These are phyloP conservation scores for Elaeis guineensis DNA, from an alignment of 176 grass and related monocot species.

Conservation along the genomic window DNA sequence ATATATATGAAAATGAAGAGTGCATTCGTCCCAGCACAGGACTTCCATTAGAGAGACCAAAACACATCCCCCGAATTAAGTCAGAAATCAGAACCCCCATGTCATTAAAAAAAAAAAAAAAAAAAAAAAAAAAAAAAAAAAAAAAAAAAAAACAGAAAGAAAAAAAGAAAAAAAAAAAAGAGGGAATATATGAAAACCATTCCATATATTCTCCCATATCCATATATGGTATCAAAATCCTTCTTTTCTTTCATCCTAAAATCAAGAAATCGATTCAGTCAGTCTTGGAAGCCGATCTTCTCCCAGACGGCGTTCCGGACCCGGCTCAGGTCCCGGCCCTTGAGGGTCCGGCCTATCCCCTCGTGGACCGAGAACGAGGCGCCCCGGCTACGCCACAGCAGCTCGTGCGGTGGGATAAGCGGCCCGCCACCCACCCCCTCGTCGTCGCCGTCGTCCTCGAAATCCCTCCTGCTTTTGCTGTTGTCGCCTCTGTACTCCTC, in stretches of 20 bases:
- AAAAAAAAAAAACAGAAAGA: too few relatives aligned
- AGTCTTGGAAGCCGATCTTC: conserved; percentile 85
- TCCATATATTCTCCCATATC: too few relatives aligned
- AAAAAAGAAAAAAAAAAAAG: not conserved
- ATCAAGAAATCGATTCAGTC: not conserved
- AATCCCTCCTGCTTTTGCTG: conserved; percentile 12
- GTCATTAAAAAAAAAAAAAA: not conserved
- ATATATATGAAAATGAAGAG: too few relatives aligned
- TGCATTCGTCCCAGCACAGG: too few relatives aligned
- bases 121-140: too few relatives aligned
- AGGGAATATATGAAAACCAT: too few relatives aligned
- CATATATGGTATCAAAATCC: not conserved
- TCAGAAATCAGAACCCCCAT: not conserved
- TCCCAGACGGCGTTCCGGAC: conserved; percentile 95
- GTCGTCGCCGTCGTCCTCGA: conserved; percentile 25
- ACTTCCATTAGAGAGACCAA: not conserved
- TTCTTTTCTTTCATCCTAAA: too few relatives aligned
- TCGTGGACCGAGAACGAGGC: conserved; percentile 80
- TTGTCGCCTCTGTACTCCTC: conserved; percentile 35
- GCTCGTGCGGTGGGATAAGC: conserved; percentile 80
- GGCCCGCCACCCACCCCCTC: not conserved
- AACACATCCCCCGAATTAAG: not conserved
- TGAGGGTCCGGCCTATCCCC: conserved; percentile 81
- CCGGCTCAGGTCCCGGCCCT: conserved; percentile 86
- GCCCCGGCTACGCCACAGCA: conserved; percentile 48